Evolutionary conservation across 116 monocot species (phyloP).

Genomic region (Phalaenopsis hybrid): DNA sequence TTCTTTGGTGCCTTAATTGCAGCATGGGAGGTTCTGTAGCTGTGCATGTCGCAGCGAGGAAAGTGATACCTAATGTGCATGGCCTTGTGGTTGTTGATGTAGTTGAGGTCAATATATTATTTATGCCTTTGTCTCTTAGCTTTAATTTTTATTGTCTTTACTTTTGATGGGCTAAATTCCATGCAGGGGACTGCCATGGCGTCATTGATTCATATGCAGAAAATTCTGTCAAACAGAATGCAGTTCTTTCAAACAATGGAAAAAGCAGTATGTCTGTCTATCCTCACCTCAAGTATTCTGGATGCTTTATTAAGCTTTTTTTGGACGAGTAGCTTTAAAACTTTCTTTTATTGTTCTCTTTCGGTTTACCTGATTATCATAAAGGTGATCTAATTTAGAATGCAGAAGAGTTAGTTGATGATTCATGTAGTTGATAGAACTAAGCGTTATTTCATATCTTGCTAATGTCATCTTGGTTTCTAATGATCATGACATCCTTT

Average conservation of each 20-base stretch:
- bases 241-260: conserved; percentile 72
- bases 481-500: background rate
- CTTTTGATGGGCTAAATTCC: background rate
- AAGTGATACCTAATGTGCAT: conserved; percentile 36
- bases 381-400: background rate
- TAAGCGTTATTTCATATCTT: background rate
- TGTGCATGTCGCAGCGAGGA: conserved; percentile 83
- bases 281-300: background rate
- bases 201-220: conserved; percentile 96
- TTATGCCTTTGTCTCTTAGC: background rate
- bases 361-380: background rate
- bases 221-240: conserved; percentile 77
- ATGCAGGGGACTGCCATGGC: conserved; percentile 96
- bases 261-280: conserved; percentile 67
- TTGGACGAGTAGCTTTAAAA: background rate
- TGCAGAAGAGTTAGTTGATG: background rate
- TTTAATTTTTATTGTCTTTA: background rate
- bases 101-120: conserved; percentile 69
- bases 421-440: background rate
- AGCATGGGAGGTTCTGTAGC: conserved; percentile 99
- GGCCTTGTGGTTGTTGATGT: conserved; percentile 95
- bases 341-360: background rate
- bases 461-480: background rate
- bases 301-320: background rate
- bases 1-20: conserved; percentile 11